Evolutionary conservation across 169 alveolate species (phyloP).

Genomic region (Miamiensis avidus): DNA sequence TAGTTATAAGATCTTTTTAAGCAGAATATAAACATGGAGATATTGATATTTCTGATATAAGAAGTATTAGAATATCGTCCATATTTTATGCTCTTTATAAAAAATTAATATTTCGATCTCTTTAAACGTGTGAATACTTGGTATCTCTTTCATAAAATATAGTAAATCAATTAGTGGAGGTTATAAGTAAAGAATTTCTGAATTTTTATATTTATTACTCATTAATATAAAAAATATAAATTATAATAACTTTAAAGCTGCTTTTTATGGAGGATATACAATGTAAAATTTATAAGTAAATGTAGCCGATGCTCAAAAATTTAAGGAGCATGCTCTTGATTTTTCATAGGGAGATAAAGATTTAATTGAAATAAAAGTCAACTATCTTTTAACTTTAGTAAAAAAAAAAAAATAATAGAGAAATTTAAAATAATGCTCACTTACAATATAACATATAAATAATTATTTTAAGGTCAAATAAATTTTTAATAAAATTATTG

Average conservation of each 20-base stretch:
- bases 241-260: no score
- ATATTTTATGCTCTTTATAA: no score
- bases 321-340: not conserved
- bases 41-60: not conserved
- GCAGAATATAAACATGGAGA: not conserved
- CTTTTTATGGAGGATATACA: not conserved
- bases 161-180: not conserved
- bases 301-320: not conserved
- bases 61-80: not conserved
- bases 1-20: slow-evolving; percentile 3
- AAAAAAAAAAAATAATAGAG: not conserved
- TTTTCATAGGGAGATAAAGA: not conserved
- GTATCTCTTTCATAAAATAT: not conserved
- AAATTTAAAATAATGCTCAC: no score
- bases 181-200: not conserved
- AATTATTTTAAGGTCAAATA: not conserved
- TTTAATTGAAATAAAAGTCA: no score
- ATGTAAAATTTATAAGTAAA: not conserved
- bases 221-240: no score
- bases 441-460: no score
- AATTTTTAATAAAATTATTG: not conserved
- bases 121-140: not conserved
- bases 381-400: not conserved
- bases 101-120: not conserved
- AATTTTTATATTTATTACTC: no score